A percentile compares a stretch with the other conserved stretches of the same genome.
Evolutionary conservation across 768 basidiomycete genomes (phyloP).

Genomic region (Mycena sanguinolenta): DNA sequence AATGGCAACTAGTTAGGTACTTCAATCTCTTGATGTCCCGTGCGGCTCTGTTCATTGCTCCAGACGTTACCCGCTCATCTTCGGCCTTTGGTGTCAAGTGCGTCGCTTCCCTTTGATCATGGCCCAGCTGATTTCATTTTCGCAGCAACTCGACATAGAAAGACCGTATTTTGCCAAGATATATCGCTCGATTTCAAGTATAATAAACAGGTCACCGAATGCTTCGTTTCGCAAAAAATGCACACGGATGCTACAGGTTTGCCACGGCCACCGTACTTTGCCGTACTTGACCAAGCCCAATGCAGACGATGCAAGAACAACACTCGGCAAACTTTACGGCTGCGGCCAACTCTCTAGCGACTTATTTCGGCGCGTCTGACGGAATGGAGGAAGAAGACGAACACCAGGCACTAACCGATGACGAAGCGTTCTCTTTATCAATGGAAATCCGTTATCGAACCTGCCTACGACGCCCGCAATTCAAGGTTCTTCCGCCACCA

Average conservation of each 20-base stretch:
- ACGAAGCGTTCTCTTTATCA: conserved; percentile 54
- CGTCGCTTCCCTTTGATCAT: conserved; percentile 32
- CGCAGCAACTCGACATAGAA: conserved; percentile 73
- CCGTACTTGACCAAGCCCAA: background rate
- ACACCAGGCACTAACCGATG: conserved; percentile 43
- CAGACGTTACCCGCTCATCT: conserved; percentile 84
- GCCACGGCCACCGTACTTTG: background rate
- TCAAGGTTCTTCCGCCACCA: conserved; percentile 58
- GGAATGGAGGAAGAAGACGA: conserved; percentile 31
- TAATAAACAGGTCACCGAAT: conserved; percentile 68
- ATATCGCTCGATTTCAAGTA: conserved; percentile 61
- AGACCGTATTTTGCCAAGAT: conserved; percentile 61
- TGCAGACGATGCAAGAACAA: conserved; percentile 46
- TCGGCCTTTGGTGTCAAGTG: conserved; percentile 78
- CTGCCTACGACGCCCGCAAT: conserved; percentile 55
- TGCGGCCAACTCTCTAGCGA: conserved; percentile 46
- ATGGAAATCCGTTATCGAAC: conserved; percentile 60
- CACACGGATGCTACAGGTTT: conserved; percentile 63
- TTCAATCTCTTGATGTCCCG: conserved; percentile 37
- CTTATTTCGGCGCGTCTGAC: conserved; percentile 38
- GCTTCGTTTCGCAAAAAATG: conserved; percentile 60
- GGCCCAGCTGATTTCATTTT: conserved; percentile 10
- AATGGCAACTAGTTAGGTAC: conserved; percentile 71
- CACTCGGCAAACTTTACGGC: conserved; percentile 42
- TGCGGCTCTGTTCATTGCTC: conserved; percentile 26